Percentiles rank a stretch among this genome's conserved stretches.
These are phyloP conservation scores for Emmonsiellopsis sp. DNA, from an alignment of 2,329 filamentous ascomycete genomes.

Conservation along the genomic window DNA sequence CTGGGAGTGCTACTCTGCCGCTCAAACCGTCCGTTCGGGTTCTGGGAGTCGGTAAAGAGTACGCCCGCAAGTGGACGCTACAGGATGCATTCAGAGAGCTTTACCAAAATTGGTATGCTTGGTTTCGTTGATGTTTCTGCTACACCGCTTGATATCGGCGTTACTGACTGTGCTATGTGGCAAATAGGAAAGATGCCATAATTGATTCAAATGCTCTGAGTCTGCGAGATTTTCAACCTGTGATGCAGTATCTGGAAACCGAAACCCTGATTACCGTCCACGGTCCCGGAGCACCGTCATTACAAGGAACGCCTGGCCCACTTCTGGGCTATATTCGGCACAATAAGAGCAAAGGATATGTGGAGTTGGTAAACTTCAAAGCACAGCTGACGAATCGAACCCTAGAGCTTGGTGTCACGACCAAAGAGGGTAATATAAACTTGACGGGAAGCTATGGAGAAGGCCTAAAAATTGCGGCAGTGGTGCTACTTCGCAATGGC, in stretches of 20 bases:
- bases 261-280: conserved; percentile 6
- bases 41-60: conserved; percentile 4
- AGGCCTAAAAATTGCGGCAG: conserved; percentile 19
- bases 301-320: too few relatives aligned
- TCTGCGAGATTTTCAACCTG: conserved; percentile 2
- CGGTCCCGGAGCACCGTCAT: neutral
- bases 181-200: too few relatives aligned
- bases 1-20: too few relatives aligned
- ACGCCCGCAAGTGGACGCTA: conserved; percentile 5
- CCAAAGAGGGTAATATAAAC: conserved; percentile 9
- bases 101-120: conserved; percentile 12
- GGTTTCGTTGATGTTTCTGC: neutral
- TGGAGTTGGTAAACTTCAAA: conserved; percentile 18
- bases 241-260: neutral
- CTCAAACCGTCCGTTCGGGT: too few relatives aligned
- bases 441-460: conserved; percentile 19
- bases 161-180: too few relatives aligned
- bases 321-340: conserved; percentile 17
- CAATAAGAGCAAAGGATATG: conserved; percentile 8
- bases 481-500: conserved; percentile 16
- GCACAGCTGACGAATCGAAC: conserved; percentile 9
- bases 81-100: conserved; percentile 13
- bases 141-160: too few relatives aligned
- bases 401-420: conserved; percentile 6
- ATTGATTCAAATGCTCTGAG: neutral